A percentile compares a stretch with the other conserved stretches of the same genome.
phyloP scores from a whole-genome alignment of 2,329 filamentous ascomycete species.

The Trichoderma arundinaceum region DNA sequence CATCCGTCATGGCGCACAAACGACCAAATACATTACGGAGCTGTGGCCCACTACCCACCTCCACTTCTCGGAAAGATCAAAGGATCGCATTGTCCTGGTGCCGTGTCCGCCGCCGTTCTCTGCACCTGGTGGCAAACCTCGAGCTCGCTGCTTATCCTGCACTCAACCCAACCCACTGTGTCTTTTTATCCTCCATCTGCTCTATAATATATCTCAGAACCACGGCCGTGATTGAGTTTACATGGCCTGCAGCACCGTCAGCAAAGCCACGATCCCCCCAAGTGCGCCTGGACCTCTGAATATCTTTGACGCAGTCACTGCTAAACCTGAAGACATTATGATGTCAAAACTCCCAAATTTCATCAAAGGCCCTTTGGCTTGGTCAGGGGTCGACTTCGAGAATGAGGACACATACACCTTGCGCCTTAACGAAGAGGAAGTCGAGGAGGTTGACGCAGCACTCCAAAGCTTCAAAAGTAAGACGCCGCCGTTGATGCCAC shows the following conservation, averaged over 20 bases:
- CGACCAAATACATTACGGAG: constrained; percentile 29
- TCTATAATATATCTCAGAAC: neutral
- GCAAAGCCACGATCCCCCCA: neutral
- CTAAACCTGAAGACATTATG: neutral
- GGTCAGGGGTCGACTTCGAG: constrained; percentile 32
- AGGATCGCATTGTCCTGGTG: constrained; percentile 23
- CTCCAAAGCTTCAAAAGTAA: constrained; percentile 39
- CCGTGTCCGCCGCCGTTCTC: constrained; percentile 16
- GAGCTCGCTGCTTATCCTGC: neutral
- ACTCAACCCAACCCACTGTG: neutral
- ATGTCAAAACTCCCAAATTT: constrained; percentile 10
- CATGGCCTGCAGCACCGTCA: constrained; percentile 1
- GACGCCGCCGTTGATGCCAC: neutral
- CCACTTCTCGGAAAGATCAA: constrained; percentile 29
- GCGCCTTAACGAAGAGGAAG: constrained; percentile 34
- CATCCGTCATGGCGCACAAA: constrained; percentile 24
- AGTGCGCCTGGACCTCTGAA: neutral
- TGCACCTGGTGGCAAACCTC: constrained; percentile 11
- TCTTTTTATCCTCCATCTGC: neutral
- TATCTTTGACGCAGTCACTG: constrained; percentile 3
- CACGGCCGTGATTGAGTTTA: neutral
- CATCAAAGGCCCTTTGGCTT: constrained; percentile 32
- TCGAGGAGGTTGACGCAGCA: constrained; percentile 37
- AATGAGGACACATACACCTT: constrained; percentile 33
- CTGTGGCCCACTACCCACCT: constrained; percentile 26